Evolutionary conservation across 495 filamentous ascomycete genomes (phyloP).

Genomic region (Penicillium paradoxum): DNA sequence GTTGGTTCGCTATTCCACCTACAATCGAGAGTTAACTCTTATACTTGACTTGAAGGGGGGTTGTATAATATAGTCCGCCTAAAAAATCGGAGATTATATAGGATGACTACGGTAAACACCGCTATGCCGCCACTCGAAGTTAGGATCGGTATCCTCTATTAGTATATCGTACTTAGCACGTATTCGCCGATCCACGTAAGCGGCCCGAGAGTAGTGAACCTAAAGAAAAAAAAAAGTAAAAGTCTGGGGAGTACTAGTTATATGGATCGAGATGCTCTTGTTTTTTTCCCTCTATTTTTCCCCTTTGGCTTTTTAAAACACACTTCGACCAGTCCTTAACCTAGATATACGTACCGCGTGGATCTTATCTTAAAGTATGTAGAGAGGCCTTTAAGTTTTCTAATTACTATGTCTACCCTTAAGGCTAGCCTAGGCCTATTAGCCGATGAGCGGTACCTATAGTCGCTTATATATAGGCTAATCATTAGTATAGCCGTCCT

Average conservation of each 20-base stretch:
- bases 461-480: conserved; percentile 4
- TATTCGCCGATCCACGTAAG: not conserved
- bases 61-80: no score
- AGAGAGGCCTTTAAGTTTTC: not conserved
- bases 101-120: not conserved
- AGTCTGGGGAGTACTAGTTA: not conserved
- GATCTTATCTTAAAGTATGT: not conserved
- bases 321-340: not conserved
- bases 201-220: not conserved
- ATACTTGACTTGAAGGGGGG: no score
- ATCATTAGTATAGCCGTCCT: not conserved
- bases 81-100: not conserved
- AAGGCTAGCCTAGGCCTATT: not conserved
- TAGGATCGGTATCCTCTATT: not conserved
- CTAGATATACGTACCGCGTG: not conserved
- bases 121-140: not conserved
- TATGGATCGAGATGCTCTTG: not conserved
- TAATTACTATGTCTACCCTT: not conserved
- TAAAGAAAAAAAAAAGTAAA: not conserved
- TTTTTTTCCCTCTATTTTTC: not conserved
- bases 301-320: not conserved
- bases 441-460: not conserved
- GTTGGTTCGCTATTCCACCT: no score
- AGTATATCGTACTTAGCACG: not conserved
- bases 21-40: no score